These are phyloP conservation scores for Solanum virginianum DNA, from an alignment of 257 asterid genomes.

Conservation along the genomic window DNA sequence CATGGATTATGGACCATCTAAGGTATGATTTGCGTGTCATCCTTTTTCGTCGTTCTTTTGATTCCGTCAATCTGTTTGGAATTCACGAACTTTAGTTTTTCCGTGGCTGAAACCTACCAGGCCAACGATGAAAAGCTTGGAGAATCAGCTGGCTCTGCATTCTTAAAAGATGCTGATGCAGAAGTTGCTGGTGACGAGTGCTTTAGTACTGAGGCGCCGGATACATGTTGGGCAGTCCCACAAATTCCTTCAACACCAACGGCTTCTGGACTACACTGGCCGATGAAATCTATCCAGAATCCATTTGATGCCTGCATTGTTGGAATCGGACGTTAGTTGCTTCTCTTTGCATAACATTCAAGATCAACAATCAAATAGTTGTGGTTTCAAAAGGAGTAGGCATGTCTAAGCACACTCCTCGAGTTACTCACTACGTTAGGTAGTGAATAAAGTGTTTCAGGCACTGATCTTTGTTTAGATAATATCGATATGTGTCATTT, in stretches of 20 bases:
- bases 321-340: constrained; percentile 48
- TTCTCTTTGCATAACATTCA: constrained; percentile 15
- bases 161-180: constrained; percentile 30
- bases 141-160: constrained; percentile 40
- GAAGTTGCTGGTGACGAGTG: constrained; percentile 51
- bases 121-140: constrained; percentile 63
- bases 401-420: constrained; percentile 13
- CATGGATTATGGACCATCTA: constrained; percentile 46
- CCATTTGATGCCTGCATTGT: constrained; percentile 24
- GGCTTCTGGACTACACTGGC: constrained; percentile 71
- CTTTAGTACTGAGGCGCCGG: constrained; percentile 38
- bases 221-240: constrained; percentile 65
- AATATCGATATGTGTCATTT: neutral
- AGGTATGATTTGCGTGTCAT: constrained; percentile 31
- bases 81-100: neutral
- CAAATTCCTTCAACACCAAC: constrained; percentile 75
- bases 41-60: neutral
- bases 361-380: constrained; percentile 12
- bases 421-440: neutral
- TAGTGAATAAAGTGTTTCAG: neutral
- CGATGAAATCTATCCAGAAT: constrained; percentile 22
- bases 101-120: constrained; percentile 19
- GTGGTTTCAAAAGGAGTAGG: constrained; percentile 29
- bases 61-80: neutral
- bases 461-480: neutral